Base-by-base conservation (phyloP, 176 grass and related monocot species). In the Triticum urartu region DNA sequence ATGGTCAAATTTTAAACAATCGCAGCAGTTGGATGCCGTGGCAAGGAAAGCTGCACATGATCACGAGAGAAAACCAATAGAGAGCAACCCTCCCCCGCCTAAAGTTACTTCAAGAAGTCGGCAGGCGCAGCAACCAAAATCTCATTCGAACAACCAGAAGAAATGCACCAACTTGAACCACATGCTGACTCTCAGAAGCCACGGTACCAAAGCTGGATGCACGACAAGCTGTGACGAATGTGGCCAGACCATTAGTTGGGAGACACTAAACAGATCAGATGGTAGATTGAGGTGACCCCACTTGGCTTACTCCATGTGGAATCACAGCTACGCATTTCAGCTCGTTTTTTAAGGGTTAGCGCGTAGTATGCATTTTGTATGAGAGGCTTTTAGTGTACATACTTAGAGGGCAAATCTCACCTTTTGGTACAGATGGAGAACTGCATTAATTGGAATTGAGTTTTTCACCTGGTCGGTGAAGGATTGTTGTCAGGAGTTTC, bases 101-200 rank as follows among this genome's bases (percentile, higher is more conserved):
- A 86, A 87, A 45, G 54, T 69, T 63, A 26, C 62, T 34, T 77
- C 87, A 35, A 93, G 87, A 87, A 82, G 76, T 24, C 75, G 77
- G 68, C 87, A 81, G 36, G 13, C n/a, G 0, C 85, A 88, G 80
- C 91, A 79, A 88, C 45, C 6, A 28, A 88, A 87, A 80, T 72
- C 32, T 77, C 93, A 81, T 88, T 75, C 74, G 73, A 95, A 80
- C 50, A 95, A 87, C 67, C 97, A 92, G 90, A 91, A 93, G 87
- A 99, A 99, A 81, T 99, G 97, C 73, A 96, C 47, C 83, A 96
- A 99, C 63, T 79, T 99, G 11, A 82, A 66, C 54, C 97, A 99
- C 77, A 35, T 99, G 84, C 85, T 99, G 38, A 99, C 88, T 66
- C 88, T 99, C 24, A 90, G 97, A 86, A 91, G 85, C 26, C 34